Conservation (phyloP, 2,329 filamentous ascomycete genomes). For the Xylariaceae sp. region DNA sequence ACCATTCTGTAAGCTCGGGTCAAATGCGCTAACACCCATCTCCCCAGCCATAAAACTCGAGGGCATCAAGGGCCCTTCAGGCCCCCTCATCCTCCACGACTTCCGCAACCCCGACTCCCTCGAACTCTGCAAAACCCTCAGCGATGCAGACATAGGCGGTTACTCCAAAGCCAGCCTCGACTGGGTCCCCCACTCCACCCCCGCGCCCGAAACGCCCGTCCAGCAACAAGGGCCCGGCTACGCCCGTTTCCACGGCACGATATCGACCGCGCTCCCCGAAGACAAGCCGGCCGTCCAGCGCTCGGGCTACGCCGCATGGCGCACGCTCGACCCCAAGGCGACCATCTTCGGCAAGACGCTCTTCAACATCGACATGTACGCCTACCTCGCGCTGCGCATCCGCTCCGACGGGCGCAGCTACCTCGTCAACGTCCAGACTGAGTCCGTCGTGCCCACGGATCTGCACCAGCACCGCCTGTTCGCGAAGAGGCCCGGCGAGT, state of each 20-base stretch:
- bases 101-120: slow-evolving; percentile 52
- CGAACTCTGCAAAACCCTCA: slow-evolving; percentile 67
- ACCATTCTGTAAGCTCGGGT: not conserved
- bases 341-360: slow-evolving; percentile 81
- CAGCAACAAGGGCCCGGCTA: slow-evolving; percentile 39
- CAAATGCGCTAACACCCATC: slow-evolving; percentile 13
- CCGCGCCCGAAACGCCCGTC: slow-evolving; percentile 19
- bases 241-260: slow-evolving; percentile 77
- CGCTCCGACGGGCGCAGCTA: slow-evolving; percentile 90
- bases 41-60: slow-evolving; percentile 61
- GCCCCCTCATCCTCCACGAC: slow-evolving; percentile 58
- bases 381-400: slow-evolving; percentile 79
- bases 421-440: slow-evolving; percentile 92
- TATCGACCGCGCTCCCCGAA: slow-evolving; percentile 77
- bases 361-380: slow-evolving; percentile 88
- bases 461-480: slow-evolving; percentile 91
- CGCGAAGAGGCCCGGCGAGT: slow-evolving; percentile 70
- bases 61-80: slow-evolving; percentile 58
- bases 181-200: slow-evolving; percentile 19
- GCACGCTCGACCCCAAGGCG: slow-evolving; percentile 68
- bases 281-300: slow-evolving; percentile 69
- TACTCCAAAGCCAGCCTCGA: slow-evolving; percentile 66
- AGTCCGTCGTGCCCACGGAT: slow-evolving; percentile 89
- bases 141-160: slow-evolving; percentile 80
- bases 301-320: slow-evolving; percentile 84